Evolutionary conservation across 2,329 filamentous ascomycete species (phyloP).

Genomic region (Bipolaris oryzae): DNA sequence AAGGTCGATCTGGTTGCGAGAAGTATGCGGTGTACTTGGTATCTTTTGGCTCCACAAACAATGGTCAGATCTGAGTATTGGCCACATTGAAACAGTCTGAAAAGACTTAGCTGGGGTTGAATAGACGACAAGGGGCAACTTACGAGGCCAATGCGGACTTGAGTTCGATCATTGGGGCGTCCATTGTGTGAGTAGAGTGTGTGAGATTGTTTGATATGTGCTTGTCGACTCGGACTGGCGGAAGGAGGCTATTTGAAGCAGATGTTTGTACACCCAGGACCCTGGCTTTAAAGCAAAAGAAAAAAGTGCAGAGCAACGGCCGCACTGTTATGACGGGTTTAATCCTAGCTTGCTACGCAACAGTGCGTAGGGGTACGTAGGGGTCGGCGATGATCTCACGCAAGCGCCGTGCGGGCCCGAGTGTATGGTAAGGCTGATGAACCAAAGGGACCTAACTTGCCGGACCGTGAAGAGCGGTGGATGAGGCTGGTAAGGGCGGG

Average conservation of each 20-base stretch:
- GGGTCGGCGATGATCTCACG: conserved; percentile 18
- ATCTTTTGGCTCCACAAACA: conserved; percentile 53
- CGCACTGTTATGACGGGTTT: conserved; percentile 16
- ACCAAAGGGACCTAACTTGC: conserved; percentile 21
- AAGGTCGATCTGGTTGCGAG: conserved; percentile 57
- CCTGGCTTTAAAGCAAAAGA: conserved; percentile 12
- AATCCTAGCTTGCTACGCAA: conserved; percentile 17
- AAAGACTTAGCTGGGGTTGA: conserved; percentile 35
- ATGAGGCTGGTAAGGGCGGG: not conserved
- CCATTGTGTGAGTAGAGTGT: conserved; percentile 38
- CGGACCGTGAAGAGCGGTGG: conserved; percentile 8
- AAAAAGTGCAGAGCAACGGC: conserved; percentile 13
- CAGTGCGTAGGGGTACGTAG: conserved; percentile 25
- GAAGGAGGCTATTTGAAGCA: conserved; percentile 18
- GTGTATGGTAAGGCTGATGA: conserved; percentile 25
- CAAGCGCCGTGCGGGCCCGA: conserved; percentile 19
- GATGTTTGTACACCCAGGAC: conserved; percentile 10
- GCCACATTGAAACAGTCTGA: conserved; percentile 46
- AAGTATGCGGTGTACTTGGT: conserved; percentile 55
- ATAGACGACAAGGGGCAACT: conserved; percentile 26
- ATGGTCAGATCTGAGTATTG: conserved; percentile 58
- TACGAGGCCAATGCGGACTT: conserved; percentile 57
- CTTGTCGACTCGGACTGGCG: not conserved
- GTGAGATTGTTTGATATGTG: not conserved
- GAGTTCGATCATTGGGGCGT: conserved; percentile 52